These are phyloP conservation scores for Blastobotrys malaysiensis DNA, from an alignment of 1,139 yeast species.

Conservation along the genomic window DNA sequence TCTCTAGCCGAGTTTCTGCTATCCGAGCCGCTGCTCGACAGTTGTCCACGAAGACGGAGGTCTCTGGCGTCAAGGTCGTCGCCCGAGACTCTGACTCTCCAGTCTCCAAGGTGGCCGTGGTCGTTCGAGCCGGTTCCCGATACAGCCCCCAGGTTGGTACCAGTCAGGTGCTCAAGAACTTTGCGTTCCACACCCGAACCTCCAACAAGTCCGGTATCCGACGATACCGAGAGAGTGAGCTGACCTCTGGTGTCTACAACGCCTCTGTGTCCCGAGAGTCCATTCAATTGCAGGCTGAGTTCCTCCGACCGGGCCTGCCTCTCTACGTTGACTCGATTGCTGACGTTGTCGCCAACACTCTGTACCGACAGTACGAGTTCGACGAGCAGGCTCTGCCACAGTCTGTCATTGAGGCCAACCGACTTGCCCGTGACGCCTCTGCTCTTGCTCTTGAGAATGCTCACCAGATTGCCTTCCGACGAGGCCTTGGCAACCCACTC, in stretches of 20 bases:
- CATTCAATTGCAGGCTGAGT: slow-evolving; percentile 70
- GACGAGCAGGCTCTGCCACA: slow-evolving; percentile 77
- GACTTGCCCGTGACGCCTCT: slow-evolving; percentile 48
- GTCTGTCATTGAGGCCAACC: slow-evolving; percentile 47
- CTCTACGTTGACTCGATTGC: slow-evolving; percentile 85
- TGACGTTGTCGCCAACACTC: slow-evolving; percentile 65
- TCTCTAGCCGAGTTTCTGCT: slow-evolving; percentile 9
- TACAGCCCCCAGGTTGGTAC: slow-evolving; percentile 71
- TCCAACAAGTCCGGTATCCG: slow-evolving; percentile 82
- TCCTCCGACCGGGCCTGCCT: slow-evolving; percentile 85
- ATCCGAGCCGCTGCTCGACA: slow-evolving; percentile 2
- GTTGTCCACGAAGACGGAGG: slow-evolving; percentile 29
- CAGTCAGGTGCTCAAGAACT: slow-evolving; percentile 80
- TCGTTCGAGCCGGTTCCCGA: slow-evolving; percentile 84
- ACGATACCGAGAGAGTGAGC: slow-evolving; percentile 90
- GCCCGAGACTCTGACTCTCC: slow-evolving; percentile 45
- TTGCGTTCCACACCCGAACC: slow-evolving; percentile 70
- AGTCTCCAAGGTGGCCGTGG: slow-evolving; percentile 72
- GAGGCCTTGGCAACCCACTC: slow-evolving; percentile 83
- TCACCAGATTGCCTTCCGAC: slow-evolving; percentile 78
- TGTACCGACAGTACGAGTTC: slow-evolving; percentile 71
- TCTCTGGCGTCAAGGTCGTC: slow-evolving; percentile 39
- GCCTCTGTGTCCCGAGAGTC: slow-evolving; percentile 77
- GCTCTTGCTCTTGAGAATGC: slow-evolving; percentile 71
- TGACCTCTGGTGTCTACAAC: slow-evolving; percentile 77